Percentiles rank a stretch among this genome's conserved stretches.
These are phyloP conservation scores for Fagopyrum esculentum DNA, from an alignment of 148 eudicot genomes.

Conservation along the genomic window DNA sequence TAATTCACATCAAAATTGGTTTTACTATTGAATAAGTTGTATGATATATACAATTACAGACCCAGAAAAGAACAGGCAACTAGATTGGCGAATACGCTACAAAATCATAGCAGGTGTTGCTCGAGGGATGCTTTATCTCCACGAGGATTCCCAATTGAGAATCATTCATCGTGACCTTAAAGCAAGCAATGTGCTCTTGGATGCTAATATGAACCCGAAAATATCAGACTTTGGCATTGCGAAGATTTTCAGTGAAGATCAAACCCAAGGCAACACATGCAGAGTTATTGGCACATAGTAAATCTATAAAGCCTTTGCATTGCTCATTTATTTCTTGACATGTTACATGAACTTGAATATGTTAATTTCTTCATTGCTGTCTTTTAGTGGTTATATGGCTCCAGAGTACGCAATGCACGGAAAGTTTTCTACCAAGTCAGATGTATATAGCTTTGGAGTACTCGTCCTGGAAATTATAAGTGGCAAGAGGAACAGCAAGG, in stretches of 20 bases:
- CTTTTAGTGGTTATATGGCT: constrained; percentile 54
- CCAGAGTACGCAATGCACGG: constrained; percentile 49
- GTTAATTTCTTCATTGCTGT: not conserved
- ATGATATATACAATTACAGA: not conserved
- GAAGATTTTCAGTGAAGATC: constrained; percentile 39
- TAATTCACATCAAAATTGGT: not conserved
- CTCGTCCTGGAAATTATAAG: constrained; percentile 42
- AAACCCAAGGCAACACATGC: constrained; percentile 42
- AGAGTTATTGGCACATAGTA: constrained; percentile 64
- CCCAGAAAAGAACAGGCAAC: not conserved
- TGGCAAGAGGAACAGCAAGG: constrained; percentile 22
- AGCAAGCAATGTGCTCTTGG: constrained; percentile 40
- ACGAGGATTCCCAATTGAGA: constrained; percentile 20
- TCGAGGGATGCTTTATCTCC: constrained; percentile 20
- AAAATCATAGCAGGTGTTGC: constrained; percentile 2
- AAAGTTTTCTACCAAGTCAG: constrained; percentile 37
- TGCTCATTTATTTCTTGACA: not conserved
- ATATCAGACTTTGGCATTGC: constrained; percentile 65
- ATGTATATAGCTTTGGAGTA: constrained; percentile 53
- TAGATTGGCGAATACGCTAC: constrained; percentile 1
- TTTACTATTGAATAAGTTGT: not conserved
- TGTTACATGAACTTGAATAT: not conserved
- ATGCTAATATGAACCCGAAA: constrained; percentile 45
- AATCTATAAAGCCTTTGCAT: constrained; percentile 10
- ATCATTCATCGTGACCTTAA: constrained; percentile 5